A percentile compares a stretch with the other conserved stretches of the same genome.
phyloP scores from a whole-genome alignment of 805 yeast genomes.

The Metschnikowia drakensbergensis region DNA sequence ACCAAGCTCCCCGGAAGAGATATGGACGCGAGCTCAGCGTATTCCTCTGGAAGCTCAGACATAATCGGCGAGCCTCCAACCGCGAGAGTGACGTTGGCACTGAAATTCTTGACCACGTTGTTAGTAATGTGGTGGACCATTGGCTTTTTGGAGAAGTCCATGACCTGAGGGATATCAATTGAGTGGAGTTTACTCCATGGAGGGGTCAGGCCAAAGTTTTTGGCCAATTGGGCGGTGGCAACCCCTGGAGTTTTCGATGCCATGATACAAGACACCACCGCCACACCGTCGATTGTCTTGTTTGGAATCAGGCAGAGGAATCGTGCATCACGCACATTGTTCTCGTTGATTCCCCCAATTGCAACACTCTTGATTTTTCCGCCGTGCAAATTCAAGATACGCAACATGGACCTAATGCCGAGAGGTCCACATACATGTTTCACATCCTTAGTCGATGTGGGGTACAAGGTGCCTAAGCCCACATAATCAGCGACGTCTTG shows the following conservation, averaged over 20 bases:
- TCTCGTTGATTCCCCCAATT: slow-evolving; percentile 72
- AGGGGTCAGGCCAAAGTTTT: slow-evolving; percentile 25
- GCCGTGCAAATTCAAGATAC: slow-evolving; percentile 34
- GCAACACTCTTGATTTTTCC: slow-evolving; percentile 57
- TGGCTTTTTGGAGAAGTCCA: slow-evolving; percentile 38
- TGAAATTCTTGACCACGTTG: slow-evolving; percentile 80
- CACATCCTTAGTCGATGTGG: slow-evolving; percentile 61
- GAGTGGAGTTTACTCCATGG: slow-evolving; percentile 3
- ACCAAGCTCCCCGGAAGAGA: slow-evolving; percentile 55
- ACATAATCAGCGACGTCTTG: slow-evolving; percentile 66
- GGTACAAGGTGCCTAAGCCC: slow-evolving; percentile 78
- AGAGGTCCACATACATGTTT: slow-evolving; percentile 54
- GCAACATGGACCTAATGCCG: slow-evolving; percentile 56
- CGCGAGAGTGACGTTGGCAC: slow-evolving; percentile 83
- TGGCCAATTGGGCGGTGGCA: slow-evolving; percentile 43
- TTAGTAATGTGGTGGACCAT: slow-evolving; percentile 86
- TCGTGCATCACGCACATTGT: slow-evolving; percentile 57
- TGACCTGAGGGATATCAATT: not conserved
- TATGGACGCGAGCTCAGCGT: slow-evolving; percentile 52
- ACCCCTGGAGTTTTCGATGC: slow-evolving; percentile 51
- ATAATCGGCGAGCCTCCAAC: slow-evolving; percentile 84
- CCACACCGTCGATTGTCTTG: slow-evolving; percentile 67
- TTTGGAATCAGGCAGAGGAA: slow-evolving; percentile 46
- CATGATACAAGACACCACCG: slow-evolving; percentile 85
- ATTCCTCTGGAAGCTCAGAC: slow-evolving; percentile 73